These are phyloP conservation scores for Quercus glauca DNA, from an alignment of 306 rosid genomes.

Conservation along the genomic window DNA sequence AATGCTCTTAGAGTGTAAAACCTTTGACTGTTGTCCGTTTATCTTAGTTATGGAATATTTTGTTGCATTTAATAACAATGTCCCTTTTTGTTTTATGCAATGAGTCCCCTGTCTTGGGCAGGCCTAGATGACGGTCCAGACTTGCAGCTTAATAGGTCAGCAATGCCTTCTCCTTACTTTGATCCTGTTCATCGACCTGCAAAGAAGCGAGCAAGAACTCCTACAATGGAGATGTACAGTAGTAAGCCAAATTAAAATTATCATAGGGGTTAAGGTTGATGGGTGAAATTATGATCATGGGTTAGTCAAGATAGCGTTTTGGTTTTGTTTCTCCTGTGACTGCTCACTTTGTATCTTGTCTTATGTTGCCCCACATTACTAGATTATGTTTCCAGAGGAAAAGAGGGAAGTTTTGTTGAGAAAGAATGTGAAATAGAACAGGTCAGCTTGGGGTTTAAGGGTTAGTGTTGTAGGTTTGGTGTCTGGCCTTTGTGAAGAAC, in stretches of 20 bases:
- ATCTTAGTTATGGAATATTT: neutral
- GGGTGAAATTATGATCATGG: neutral
- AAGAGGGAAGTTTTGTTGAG: constrained; percentile 1
- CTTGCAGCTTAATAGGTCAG: constrained; percentile 26
- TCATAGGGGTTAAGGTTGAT: constrained; percentile 18
- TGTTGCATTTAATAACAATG: neutral
- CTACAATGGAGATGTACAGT: constrained; percentile 9
- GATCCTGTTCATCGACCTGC: constrained; percentile 44
- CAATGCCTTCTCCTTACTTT: constrained; percentile 16
- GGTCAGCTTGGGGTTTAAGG: neutral
- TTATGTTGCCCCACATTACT: neutral
- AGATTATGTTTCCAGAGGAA: neutral
- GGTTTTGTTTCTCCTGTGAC: neutral
- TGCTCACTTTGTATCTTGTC: neutral
- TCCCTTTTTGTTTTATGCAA: constrained; percentile 37
- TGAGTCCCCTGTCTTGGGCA: constrained; percentile 53
- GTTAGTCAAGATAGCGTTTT: neutral
- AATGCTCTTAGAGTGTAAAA: neutral
- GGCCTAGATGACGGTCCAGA: constrained; percentile 38
- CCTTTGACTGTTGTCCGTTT: neutral
- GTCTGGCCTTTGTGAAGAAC: neutral
- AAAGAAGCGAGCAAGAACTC: constrained; percentile 56
- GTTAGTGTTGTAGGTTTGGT: neutral
- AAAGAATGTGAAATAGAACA: neutral
- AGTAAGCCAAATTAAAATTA: constrained; percentile 15